Evolutionary conservation across 1,139 yeast species (phyloP), one percentile per base, ranked within the genome.

Genomic region (Debaryomyces sp.): DNA sequence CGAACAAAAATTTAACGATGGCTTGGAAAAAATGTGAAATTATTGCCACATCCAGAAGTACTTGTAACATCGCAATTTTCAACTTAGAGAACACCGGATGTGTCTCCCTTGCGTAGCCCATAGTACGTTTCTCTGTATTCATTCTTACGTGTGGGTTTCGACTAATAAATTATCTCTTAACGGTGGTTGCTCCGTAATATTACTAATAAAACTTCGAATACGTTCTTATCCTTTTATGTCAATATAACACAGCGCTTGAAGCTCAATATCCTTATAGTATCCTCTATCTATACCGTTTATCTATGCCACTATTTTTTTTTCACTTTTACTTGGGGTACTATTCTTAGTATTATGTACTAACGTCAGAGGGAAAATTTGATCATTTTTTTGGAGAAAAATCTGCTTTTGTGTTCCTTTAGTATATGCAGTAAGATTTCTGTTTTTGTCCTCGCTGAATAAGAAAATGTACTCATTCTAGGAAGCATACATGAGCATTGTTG

Each of bases 331-430:
- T 15, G 38, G 38, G 38, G 38, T 35, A 21, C 22, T 35, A 21
- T 35, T 22, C 38, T 35, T 35, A 35, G 22, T 21, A 35, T 35
- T 27, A 22, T 21, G 22, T 21, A 35, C n/a, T 15, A 26, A 30
- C 27, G 13, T 38, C 22, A 30, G 15, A 22, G n/a, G 30, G 43
- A 41, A 41, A 41, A 41, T 41, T 41, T 41, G 43, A 41, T 41
- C 43, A 41, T 41, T 41, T 30, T 30, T 41, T 32, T 41, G 35
- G 35, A 41, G 33, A 41, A 41, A 41, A 30, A 18, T 8, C 36
- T 21, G 10, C 30, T 22, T 41, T 41, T 41, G 43, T 41, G 43
- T 30, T 13, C 22, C 30, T 5, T 30, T 6, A 8, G 26, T 41
- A 30, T 41, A 41, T 41, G 29, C 43, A 41, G 43, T 30, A 24